These are phyloP conservation scores for Hypoxylon sp. DNA, from an alignment of 2,329 filamentous ascomycete species.

Conservation along the genomic window DNA sequence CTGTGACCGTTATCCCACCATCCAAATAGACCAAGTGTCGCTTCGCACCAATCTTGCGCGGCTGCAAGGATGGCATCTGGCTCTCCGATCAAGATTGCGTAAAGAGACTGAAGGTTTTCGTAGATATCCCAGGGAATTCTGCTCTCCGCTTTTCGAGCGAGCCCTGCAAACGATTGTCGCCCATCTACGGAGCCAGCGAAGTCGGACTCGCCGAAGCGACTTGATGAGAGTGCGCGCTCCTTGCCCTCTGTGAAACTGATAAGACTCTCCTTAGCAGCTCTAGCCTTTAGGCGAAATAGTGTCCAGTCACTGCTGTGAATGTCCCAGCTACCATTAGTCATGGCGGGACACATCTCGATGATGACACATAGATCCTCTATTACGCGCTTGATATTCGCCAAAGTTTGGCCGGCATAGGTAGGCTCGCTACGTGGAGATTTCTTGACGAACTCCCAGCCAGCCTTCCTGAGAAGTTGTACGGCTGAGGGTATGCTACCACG, in stretches of 20 bases:
- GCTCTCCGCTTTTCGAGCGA: constrained; percentile 81
- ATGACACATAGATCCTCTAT: constrained; percentile 73
- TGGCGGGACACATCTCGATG: constrained; percentile 76
- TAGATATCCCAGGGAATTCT: constrained; percentile 91
- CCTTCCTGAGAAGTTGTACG: constrained; percentile 73
- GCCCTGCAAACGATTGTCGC: constrained; percentile 65
- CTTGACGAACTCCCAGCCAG: constrained; percentile 80
- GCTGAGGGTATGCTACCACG: constrained; percentile 77
- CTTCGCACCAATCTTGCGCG: constrained; percentile 92
- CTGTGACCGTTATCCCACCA: constrained; percentile 88
- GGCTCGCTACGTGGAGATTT: constrained; percentile 70
- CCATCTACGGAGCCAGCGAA: constrained; percentile 51
- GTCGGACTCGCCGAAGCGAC: constrained; percentile 46
- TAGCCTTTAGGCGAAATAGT: constrained; percentile 79
- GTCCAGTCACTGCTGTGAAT: constrained; percentile 83
- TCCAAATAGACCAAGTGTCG: constrained; percentile 79
- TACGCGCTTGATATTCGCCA: constrained; percentile 80
- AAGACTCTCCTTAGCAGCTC: constrained; percentile 73
- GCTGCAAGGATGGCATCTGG: constrained; percentile 77
- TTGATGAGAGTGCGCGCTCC: constrained; percentile 54
- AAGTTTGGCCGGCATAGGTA: constrained; percentile 76
- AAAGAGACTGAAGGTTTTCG: constrained; percentile 81
- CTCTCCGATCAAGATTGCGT: constrained; percentile 81
- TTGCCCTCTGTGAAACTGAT: constrained; percentile 81
- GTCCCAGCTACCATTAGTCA: constrained; percentile 77